Conservation (phyloP, 2,329 filamentous ascomycete species). For the Monascus ruber region DNA sequence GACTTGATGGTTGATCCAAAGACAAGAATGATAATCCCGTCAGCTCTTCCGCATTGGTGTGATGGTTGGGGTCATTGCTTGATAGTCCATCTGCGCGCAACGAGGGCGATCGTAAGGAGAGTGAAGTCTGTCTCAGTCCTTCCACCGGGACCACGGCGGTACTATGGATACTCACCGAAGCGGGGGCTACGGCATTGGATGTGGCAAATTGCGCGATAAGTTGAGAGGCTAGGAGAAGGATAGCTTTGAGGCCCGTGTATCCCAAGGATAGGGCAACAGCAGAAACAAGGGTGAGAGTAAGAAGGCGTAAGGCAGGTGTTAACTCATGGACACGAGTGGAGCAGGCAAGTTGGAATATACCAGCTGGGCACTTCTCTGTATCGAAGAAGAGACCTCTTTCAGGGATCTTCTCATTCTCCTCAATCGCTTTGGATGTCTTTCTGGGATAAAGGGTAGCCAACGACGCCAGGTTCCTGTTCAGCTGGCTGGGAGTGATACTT, state of each 20-base stretch:
- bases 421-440: constrained; percentile 10
- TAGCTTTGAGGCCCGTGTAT: constrained; percentile 16
- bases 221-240: constrained; percentile 15
- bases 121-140: constrained; percentile 11
- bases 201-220: constrained; percentile 13
- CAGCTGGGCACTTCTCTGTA: constrained; percentile 15
- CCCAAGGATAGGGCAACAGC: constrained; percentile 19
- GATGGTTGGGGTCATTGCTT: constrained; percentile 6
- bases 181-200: constrained; percentile 9
- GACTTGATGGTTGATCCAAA: constrained; percentile 10
- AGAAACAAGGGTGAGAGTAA: constrained; percentile 16
- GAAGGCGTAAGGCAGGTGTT: constrained; percentile 16
- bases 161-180: constrained; percentile 7
- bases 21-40: constrained; percentile 13
- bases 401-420: constrained; percentile 4
- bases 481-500: constrained; percentile 34
- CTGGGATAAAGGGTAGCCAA: constrained; percentile 23
- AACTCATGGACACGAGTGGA: constrained; percentile 11
- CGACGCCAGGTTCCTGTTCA: constrained; percentile 37
- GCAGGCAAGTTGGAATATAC: constrained; percentile 13
- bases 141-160: constrained; percentile 12
- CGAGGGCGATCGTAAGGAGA: constrained; percentile 12
- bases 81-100: constrained; percentile 9
- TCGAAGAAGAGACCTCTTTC: constrained; percentile 8
- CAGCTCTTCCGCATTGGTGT: constrained; percentile 15